Evolutionary conservation across 2,329 filamentous ascomycete species (phyloP), one percentile per base, ranked within the genome.

Genomic region (Aaosphaeria pasadenensis): DNA sequence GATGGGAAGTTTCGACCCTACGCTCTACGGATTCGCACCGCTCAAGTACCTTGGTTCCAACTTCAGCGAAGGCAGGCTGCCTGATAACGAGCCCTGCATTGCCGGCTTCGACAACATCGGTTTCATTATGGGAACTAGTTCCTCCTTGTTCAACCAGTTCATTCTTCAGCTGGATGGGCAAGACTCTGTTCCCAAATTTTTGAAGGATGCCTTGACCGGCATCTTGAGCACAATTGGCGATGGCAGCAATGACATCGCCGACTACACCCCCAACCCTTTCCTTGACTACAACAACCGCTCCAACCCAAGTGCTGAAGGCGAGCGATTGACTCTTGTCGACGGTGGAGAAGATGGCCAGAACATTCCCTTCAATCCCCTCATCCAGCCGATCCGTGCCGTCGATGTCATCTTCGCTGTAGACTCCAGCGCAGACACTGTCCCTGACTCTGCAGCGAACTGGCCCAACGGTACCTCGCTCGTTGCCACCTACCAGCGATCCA

Each of bases 371-470:
- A 82, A 90, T 62, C 89, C 88, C 0, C 77, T 92, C 5, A 88
- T 91, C 53, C 86, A 91, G 59, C 86, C 86, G 0, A 62, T 74
- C n/a, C 85, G 89, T 39, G 63, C 78, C 11, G 82, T 94, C 35
- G 89, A 94, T 63, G 86, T 91, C 32, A 86, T 94, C 62, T 91
- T 92, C 62, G 88, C 89, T 1, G 74, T 91, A 39, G 89, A 94
- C 65, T 84, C 83, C 4, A 90, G 86, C 1, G 88, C 87, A 2
- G 89, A 94, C 64, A 89, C 83, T 0, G 70, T 73, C 33, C 56
- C 48, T 7, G 59, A 55, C 3, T 68, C 66, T 1, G 62, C 66
- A 1, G 76, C 76, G 43, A 78, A 74, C 68, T 94, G 87, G 86
- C 88, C 89, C 28, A 91, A 92, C 63, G 89, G 88, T 24, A 87